Evolutionary conservation across 176 grass and related monocot genomes (phyloP).

Genomic region (Musa schizocarpa): DNA sequence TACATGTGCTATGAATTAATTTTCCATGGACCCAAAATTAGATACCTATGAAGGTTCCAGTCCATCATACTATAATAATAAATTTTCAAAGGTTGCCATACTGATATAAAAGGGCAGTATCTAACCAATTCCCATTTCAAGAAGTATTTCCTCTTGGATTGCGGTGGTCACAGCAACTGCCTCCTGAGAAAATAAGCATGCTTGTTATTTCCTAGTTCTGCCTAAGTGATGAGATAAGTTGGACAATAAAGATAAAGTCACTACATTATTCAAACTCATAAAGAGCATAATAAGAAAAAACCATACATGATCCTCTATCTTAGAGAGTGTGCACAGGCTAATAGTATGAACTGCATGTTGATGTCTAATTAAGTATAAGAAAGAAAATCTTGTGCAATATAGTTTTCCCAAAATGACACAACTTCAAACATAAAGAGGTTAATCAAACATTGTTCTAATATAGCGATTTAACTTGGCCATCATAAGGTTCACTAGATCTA

Average conservation of each 20-base stretch:
- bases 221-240: background rate
- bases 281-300: background rate
- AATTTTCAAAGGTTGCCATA: too few relatives aligned
- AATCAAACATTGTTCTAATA: background rate
- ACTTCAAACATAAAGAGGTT: background rate
- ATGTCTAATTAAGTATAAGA: background rate
- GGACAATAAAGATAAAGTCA: background rate
- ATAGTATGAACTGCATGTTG: too few relatives aligned
- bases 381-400: background rate
- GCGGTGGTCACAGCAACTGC: conserved; percentile 66
- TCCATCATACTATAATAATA: background rate
- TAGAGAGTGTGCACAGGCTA: background rate
- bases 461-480: background rate
- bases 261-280: background rate
- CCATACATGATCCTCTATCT: background rate
- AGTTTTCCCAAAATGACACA: background rate
- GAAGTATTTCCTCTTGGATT: conserved; percentile 74
- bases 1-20: background rate
- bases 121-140: conserved; percentile 67
- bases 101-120: background rate
- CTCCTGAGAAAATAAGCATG: conserved; percentile 30
- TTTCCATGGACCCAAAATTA: background rate
- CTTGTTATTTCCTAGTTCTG: background rate
- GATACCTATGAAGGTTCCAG: background rate
- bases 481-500: background rate